Conservation (phyloP, 140 eudicot genomes). For the Cichorium intybus region DNA sequence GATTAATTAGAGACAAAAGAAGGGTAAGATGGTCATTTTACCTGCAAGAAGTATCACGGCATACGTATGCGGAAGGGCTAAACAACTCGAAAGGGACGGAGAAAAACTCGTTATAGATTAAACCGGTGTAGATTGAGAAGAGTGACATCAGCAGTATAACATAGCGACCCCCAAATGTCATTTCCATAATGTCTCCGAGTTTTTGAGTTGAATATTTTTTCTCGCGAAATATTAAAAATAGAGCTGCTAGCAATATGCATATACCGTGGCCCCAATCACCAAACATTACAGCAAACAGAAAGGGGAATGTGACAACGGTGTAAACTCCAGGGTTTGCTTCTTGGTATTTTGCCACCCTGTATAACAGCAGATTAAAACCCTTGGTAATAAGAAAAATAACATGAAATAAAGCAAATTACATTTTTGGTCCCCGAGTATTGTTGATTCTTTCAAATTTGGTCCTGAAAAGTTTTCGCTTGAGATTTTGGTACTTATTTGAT, state of each 20-base stretch:
- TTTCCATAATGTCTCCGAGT: constrained; percentile 88
- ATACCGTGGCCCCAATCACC: constrained; percentile 98
- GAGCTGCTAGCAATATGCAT: constrained; percentile 63
- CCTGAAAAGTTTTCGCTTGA: too few species aligned
- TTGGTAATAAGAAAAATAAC: not conserved
- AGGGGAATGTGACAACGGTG: constrained; percentile 85
- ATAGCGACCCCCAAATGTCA: constrained; percentile 94
- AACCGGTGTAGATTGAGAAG: constrained; percentile 86
- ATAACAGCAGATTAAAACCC: constrained; percentile 16
- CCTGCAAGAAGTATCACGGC: constrained; percentile 89
- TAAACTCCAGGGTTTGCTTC: constrained; percentile 92
- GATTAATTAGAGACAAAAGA: too few species aligned
- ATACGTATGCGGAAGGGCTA: constrained; percentile 74
- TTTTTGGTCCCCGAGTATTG: not conserved
- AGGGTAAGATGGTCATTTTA: constrained; percentile 11
- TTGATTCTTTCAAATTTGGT: too few species aligned
- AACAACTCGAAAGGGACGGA: constrained; percentile 78
- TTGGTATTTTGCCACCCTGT: constrained; percentile 90
- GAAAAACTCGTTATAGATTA: constrained; percentile 83
- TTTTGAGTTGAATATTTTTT: constrained; percentile 73
- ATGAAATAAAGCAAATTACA: not conserved
- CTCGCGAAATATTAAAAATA: constrained; percentile 51
- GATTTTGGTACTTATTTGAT: too few species aligned
- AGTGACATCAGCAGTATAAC: constrained; percentile 86
- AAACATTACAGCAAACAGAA: constrained; percentile 92